Percentiles rank a stretch among this genome's conserved stretches.
These are phyloP conservation scores for Naganishia antarctica DNA, from an alignment of 768 basidiomycete species.

Conservation along the genomic window DNA sequence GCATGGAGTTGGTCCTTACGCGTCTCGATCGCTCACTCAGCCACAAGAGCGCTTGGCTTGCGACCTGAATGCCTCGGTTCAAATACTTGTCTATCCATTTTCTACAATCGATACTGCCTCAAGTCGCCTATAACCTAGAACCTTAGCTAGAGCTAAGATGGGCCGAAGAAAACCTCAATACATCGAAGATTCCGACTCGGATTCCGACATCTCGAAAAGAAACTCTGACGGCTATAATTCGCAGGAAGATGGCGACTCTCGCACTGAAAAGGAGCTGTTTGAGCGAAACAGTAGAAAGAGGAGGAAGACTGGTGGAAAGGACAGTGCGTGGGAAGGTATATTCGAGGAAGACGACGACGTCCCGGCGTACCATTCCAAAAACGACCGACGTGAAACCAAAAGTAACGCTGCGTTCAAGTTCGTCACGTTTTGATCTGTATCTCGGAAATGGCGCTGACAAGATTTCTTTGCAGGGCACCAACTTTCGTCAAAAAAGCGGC, in stretches of 20 bases:
- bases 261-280: slow-evolving; percentile 41
- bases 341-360: slow-evolving; percentile 46
- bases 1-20: too few species aligned
- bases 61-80: too few species aligned
- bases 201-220: slow-evolving; percentile 23
- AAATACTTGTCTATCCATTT: too few species aligned
- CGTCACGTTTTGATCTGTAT: not conserved
- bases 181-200: slow-evolving; percentile 25
- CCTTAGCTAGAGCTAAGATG: not conserved
- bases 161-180: slow-evolving; percentile 15
- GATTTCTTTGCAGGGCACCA: slow-evolving; percentile 37
- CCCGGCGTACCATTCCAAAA: slow-evolving; percentile 30
- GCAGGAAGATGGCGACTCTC: slow-evolving; percentile 43
- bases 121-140: too few species aligned
- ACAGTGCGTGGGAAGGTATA: slow-evolving; percentile 46
- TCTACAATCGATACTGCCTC: too few species aligned
- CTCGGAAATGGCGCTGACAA: not conserved
- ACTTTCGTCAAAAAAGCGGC: slow-evolving; percentile 38
- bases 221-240: slow-evolving; percentile 36
- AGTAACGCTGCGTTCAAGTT: slow-evolving; percentile 30
- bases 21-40: too few species aligned
- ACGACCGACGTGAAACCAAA: slow-evolving; percentile 26
- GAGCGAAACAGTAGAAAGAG: slow-evolving; percentile 33
- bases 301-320: slow-evolving; percentile 37
- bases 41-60: too few species aligned